phyloP scores from a whole-genome alignment of 2,329 filamentous ascomycete species.

The Orbilia javanica region DNA sequence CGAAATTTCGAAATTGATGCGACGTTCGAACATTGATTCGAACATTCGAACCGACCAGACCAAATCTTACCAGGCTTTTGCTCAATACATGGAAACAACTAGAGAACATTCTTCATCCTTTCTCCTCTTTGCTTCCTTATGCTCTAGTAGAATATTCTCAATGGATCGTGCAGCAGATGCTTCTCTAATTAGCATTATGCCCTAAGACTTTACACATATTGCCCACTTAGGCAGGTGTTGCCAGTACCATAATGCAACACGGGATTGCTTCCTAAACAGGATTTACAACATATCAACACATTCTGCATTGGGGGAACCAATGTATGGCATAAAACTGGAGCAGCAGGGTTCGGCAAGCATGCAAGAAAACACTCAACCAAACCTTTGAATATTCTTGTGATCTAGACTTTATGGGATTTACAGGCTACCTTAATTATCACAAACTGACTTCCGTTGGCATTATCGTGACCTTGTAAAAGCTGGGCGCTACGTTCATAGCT shows the following conservation, averaged over 20 bases:
- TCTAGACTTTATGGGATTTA: background rate
- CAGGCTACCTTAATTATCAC: background rate
- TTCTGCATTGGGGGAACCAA: background rate
- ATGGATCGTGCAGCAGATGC: background rate
- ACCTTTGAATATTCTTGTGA: no score
- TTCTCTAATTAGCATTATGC: background rate
- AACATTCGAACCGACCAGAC: background rate
- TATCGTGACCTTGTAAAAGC: background rate
- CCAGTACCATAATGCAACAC: constrained; percentile 12
- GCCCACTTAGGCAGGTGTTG: constrained; percentile 16
- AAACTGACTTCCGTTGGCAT: background rate
- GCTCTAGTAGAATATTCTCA: background rate
- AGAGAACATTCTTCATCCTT: background rate
- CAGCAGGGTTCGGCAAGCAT: background rate
- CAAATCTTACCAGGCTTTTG: background rate
- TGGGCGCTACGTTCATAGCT: background rate
- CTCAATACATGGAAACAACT: background rate
- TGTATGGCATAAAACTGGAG: background rate
- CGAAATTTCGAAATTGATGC: background rate
- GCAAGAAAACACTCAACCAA: no score
- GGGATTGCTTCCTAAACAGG: constrained; percentile 5
- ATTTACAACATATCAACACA: constrained; percentile 12
- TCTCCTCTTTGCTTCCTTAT: background rate
- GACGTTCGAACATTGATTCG: background rate
- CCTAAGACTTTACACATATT: background rate